Evolutionary conservation across 192 early-diverging fungal genomes (phyloP).

Genomic region (Phycomyces nitens): DNA sequence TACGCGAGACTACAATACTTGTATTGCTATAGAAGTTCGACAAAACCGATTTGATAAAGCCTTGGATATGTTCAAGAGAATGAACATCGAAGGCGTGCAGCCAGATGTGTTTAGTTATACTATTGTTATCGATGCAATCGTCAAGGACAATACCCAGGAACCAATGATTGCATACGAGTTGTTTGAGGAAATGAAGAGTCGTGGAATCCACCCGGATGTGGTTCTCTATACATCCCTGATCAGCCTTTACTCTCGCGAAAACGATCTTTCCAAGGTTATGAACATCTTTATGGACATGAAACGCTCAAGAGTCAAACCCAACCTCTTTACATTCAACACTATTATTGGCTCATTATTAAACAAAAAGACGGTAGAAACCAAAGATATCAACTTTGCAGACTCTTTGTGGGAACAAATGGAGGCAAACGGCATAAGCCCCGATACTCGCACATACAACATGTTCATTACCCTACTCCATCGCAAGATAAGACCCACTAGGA

Average conservation of each 20-base stretch:
- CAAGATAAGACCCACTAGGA: background rate
- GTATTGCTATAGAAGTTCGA: conserved; percentile 16
- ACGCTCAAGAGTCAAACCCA: conserved; percentile 10
- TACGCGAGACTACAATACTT: conserved; percentile 34
- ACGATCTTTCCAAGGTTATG: conserved; percentile 15
- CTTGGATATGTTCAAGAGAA: conserved; percentile 19
- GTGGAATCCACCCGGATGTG: conserved; percentile 18
- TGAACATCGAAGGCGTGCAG: conserved; percentile 15
- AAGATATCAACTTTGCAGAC: background rate
- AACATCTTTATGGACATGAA: conserved; percentile 25
- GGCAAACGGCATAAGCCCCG: background rate
- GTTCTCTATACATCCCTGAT: conserved; percentile 24
- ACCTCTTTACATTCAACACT: conserved; percentile 19
- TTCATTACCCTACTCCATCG: conserved; percentile 16
- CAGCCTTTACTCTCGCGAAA: background rate
- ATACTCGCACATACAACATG: conserved; percentile 21
- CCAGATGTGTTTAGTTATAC: conserved; percentile 35
- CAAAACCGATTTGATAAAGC: conserved; percentile 31
- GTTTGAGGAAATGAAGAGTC: conserved; percentile 34
- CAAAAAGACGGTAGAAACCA: background rate
- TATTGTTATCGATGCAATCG: conserved; percentile 32
- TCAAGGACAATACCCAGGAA: conserved; percentile 20
- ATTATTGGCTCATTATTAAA: conserved; percentile 13
- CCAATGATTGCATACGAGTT: conserved; percentile 17
- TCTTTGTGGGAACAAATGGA: conserved; percentile 21